Conservation (phyloP, 371 early-diverging fungal genomes). For the Rhizomucor miehei region DNA sequence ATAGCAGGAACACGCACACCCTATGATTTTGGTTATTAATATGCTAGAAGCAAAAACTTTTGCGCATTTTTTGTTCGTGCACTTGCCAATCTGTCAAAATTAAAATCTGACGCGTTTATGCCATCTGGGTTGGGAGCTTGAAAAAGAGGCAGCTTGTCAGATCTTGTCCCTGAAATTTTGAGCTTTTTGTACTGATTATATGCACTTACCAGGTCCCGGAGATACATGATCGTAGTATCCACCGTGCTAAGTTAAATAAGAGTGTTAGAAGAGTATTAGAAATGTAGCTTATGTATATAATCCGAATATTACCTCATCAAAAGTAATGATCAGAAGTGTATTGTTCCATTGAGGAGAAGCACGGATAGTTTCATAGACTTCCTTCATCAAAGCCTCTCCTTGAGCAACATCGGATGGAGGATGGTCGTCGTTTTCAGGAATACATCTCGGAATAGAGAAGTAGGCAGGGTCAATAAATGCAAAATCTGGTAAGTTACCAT, state of each 20-base stretch:
- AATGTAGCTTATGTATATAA: no score
- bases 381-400: constrained; percentile 23
- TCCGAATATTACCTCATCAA: constrained; percentile 18
- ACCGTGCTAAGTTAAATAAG: constrained; percentile 1
- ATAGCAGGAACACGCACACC: constrained; percentile 53
- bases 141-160: not conserved
- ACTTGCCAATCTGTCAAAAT: constrained; percentile 22
- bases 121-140: constrained; percentile 30
- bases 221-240: constrained; percentile 28
- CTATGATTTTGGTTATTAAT: not conserved
- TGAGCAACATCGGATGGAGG: constrained; percentile 24
- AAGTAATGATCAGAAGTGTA: constrained; percentile 30
- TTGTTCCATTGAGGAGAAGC: constrained; percentile 33
- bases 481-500: constrained; percentile 20
- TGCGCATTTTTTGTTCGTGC: no score
- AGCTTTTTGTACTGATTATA: not conserved
- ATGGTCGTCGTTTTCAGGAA: constrained; percentile 20
- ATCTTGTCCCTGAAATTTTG: not conserved
- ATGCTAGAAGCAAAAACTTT: no score
- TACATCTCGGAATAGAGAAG: constrained; percentile 23
- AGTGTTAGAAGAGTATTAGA: not conserved
- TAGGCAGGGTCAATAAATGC: constrained; percentile 29
- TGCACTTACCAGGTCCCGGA: constrained; percentile 10
- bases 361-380: constrained; percentile 29
- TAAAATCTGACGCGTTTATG: constrained; percentile 18